phyloP scores from a whole-genome alignment of 169 alveolate species.

The Theileria luwenshuni region DNA sequence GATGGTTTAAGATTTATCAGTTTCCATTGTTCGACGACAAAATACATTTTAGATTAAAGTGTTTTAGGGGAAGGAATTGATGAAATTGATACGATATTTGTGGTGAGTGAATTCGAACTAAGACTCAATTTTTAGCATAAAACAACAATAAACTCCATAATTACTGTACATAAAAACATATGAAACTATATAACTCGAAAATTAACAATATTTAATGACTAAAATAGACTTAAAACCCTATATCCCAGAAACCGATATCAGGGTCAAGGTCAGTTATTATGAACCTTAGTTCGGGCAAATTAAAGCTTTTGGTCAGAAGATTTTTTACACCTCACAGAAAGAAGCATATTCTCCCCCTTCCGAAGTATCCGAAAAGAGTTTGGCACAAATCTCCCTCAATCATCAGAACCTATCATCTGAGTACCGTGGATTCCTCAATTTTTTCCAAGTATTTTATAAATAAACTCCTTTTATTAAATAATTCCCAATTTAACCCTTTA shows the following conservation, averaged over 20 bases:
- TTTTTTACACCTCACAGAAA: constrained; percentile 51
- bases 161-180: too few species aligned
- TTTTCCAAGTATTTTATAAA: constrained; percentile 10
- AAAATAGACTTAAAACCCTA: constrained; percentile 9
- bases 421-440: constrained; percentile 31
- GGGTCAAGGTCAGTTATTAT: constrained; percentile 14
- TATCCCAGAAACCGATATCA: neutral
- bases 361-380: constrained; percentile 57
- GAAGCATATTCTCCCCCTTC: constrained; percentile 38
- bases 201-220: neutral
- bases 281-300: constrained; percentile 66
- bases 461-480: neutral
- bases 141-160: too few species aligned
- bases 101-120: too few species aligned
- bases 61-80: too few species aligned
- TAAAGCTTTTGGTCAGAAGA: constrained; percentile 53
- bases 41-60: constrained; percentile 84
- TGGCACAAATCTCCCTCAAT: constrained; percentile 54
- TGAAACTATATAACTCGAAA: too few species aligned
- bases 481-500: neutral
- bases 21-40: constrained; percentile 90
- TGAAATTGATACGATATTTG: too few species aligned
- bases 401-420: constrained; percentile 44
- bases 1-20: constrained; percentile 85
- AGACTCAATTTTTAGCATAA: too few species aligned